Conservation (phyloP, 495 filamentous ascomycete species). For the Hapsidospora chrysogenum region DNA sequence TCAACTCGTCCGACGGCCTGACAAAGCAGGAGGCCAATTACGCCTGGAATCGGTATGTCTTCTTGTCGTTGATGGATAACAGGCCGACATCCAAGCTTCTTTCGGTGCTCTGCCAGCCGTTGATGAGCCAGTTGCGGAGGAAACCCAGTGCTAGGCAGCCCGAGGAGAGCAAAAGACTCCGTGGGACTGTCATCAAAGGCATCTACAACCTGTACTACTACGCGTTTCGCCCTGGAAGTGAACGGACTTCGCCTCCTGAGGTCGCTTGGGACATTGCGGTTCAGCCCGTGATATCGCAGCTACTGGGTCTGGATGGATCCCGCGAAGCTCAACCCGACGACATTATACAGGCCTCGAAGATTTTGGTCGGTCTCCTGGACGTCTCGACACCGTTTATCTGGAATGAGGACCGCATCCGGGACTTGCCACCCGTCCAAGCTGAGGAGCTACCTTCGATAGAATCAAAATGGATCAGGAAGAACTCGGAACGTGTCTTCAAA, state of each 20-base stretch:
- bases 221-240: constrained; percentile 52
- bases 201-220: constrained; percentile 79
- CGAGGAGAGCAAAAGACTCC: constrained; percentile 24
- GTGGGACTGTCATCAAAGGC: constrained; percentile 44
- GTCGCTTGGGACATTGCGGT: constrained; percentile 68
- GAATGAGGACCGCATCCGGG: constrained; percentile 52
- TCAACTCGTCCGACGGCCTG: constrained; percentile 58
- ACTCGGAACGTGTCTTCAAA: constrained; percentile 39
- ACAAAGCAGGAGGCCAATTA: constrained; percentile 62
- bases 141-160: constrained; percentile 39
- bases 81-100: constrained; percentile 27
- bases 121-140: constrained; percentile 51
- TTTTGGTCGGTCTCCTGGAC: constrained; percentile 54
- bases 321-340: constrained; percentile 16
- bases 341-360: constrained; percentile 34
- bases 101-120: constrained; percentile 50
- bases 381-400: constrained; percentile 47
- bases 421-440: constrained; percentile 34
- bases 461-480: constrained; percentile 73
- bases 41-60: constrained; percentile 75
- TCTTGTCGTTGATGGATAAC: constrained; percentile 9
- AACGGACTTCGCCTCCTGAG: constrained; percentile 40
- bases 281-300: constrained; percentile 29
- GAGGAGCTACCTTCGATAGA: constrained; percentile 68
- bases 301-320: constrained; percentile 11